Percentiles rank a stretch among this genome's conserved stretches.
phyloP scores from a whole-genome alignment of 306 rosid species.

The Gynostemma pentaphyllum region DNA sequence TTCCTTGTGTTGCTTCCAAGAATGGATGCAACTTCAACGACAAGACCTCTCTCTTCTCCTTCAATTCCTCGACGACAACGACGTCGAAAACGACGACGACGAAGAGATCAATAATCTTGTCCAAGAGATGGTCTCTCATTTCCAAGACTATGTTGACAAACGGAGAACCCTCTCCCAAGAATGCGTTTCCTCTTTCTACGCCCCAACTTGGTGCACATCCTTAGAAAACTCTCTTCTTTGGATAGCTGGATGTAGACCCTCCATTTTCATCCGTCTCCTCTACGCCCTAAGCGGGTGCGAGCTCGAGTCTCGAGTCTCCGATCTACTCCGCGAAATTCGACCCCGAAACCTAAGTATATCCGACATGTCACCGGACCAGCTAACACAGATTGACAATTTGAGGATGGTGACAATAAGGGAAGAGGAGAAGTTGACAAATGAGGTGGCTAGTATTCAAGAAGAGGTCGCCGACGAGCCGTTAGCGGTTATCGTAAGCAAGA shows the following conservation, averaged over 20 bases:
- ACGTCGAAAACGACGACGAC: background rate
- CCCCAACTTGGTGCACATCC: constrained; percentile 24
- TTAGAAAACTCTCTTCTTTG: constrained; percentile 30
- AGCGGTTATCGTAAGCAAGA: constrained; percentile 6
- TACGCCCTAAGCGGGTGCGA: constrained; percentile 16
- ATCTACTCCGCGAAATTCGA: constrained; percentile 1
- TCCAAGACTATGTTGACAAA: constrained; percentile 11
- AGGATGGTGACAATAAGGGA: constrained; percentile 14
- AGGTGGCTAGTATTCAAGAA: constrained; percentile 21
- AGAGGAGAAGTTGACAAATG: constrained; percentile 18
- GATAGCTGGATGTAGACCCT: constrained; percentile 31
- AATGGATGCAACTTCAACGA: constrained; percentile 30
- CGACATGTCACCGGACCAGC: background rate
- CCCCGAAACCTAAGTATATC: background rate
- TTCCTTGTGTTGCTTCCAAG: constrained; percentile 21
- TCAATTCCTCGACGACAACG: background rate
- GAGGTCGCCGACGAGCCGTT: constrained; percentile 26
- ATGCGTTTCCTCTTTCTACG: constrained; percentile 8
- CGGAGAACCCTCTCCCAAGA: constrained; percentile 5
- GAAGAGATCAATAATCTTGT: background rate
- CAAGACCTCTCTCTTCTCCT: constrained; percentile 18
- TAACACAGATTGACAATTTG: constrained; percentile 3
- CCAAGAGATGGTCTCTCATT: constrained; percentile 10
- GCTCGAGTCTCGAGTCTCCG: constrained; percentile 10
- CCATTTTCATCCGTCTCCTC: constrained; percentile 20